Percentiles rank a stretch among this genome's conserved stretches.
Conservation (phyloP, 176 grass and related monocot genomes). For the Oryza australiensis region DNA sequence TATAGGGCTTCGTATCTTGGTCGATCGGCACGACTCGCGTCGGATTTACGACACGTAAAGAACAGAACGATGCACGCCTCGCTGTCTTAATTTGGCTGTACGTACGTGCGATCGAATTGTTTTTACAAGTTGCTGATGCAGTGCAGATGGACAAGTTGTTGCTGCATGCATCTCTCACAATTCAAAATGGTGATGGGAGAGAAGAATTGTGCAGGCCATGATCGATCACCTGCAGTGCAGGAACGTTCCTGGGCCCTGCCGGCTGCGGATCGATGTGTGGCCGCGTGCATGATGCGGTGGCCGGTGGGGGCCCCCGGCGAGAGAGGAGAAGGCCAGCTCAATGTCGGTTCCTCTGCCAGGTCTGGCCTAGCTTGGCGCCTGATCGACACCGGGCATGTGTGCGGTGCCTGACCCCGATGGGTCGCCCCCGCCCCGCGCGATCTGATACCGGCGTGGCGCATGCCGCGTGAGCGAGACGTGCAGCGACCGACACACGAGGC, state of each 20-base stretch:
- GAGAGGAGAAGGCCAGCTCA: neutral
- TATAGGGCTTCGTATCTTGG: neutral
- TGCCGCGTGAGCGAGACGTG: constrained; percentile 15
- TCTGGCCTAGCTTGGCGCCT: neutral
- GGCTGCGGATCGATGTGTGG: neutral
- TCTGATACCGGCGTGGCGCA: constrained; percentile 4
- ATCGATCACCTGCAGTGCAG: neutral
- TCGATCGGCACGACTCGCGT: neutral
- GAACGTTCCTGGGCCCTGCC: neutral
- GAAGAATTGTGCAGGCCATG: neutral
- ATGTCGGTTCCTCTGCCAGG: constrained; percentile 31
- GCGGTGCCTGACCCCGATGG: neutral
- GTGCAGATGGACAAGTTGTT: neutral
- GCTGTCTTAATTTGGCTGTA: neutral
- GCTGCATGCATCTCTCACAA: neutral
- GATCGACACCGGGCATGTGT: constrained; percentile 16
- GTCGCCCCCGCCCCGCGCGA: neutral
- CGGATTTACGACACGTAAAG: neutral
- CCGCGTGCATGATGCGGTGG: neutral
- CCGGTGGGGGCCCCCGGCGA: neutral
- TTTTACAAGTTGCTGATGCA: neutral
- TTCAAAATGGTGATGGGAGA: neutral
- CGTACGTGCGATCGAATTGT: neutral
- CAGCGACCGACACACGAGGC: constrained; percentile 29
- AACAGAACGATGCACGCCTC: neutral